These are phyloP conservation scores for Sporopachydermia cereana DNA, from an alignment of 1,139 yeast species.

Conservation along the genomic window DNA sequence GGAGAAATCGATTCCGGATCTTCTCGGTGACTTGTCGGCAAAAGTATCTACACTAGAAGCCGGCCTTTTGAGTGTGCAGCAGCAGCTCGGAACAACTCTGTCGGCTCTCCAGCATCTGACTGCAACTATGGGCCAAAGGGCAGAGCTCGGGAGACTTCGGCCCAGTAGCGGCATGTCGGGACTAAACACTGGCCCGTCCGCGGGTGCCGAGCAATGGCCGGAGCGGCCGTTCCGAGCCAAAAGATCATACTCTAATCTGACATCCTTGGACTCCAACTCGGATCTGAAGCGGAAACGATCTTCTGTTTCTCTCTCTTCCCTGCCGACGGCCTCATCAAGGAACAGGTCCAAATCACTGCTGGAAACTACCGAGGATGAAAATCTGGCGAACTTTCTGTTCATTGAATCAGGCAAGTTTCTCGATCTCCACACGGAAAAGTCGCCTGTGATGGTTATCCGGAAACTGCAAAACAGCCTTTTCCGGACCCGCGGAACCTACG, in stretches of 20 bases:
- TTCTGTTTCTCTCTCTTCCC: neutral
- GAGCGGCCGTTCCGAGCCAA: no score
- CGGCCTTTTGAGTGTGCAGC: neutral
- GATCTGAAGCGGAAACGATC: conserved; percentile 5
- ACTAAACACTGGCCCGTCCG: no score
- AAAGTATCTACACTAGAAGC: neutral
- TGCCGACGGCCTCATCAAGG: neutral
- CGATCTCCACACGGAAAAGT: conserved; percentile 19
- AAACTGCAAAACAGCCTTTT: conserved; percentile 32
- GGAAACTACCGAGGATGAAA: neutral
- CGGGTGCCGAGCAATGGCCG: no score
- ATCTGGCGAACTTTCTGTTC: neutral
- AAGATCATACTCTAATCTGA: neutral
- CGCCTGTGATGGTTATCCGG: conserved; percentile 32
- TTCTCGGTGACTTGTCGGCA: neutral
- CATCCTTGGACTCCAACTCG: neutral
- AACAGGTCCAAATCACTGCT: neutral
- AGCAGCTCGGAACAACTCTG: neutral
- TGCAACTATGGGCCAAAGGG: neutral
- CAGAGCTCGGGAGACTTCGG: no score
- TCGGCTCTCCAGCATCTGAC: neutral
- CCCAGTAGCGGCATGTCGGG: no score
- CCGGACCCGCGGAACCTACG: conserved; percentile 20
- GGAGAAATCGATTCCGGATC: no score
- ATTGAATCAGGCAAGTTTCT: conserved; percentile 15